Conservation (phyloP, 208 protist genomes). For the Phytomonas francai region DNA sequence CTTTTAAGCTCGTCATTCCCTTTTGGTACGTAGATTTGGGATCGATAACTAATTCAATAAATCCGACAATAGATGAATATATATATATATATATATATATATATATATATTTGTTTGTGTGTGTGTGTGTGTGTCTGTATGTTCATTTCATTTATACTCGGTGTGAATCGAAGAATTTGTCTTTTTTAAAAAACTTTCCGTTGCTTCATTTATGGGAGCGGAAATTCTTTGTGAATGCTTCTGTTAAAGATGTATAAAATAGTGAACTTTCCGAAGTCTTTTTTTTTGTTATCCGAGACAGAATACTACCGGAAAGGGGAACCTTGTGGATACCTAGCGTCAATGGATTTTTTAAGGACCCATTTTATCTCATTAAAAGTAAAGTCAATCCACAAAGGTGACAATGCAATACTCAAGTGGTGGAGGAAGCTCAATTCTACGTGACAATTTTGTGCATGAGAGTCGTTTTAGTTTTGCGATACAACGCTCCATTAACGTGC, state of each 20-base stretch:
- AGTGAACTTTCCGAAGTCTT: too few species aligned
- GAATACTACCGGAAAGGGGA: too few species aligned
- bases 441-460: not conserved
- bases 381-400: not conserved
- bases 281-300: too few species aligned
- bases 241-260: not conserved
- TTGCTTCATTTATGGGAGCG: not conserved
- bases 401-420: not conserved
- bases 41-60: not conserved
- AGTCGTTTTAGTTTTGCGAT: not conserved
- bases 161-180: not conserved
- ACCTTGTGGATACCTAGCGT: too few species aligned
- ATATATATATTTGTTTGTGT: slow-evolving; percentile 5
- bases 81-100: slow-evolving; percentile 1
- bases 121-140: slow-evolving; percentile 3
- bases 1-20: not conserved
- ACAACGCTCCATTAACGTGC: not conserved
- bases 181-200: not conserved
- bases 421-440: not conserved
- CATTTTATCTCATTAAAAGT: not conserved
- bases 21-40: not conserved
- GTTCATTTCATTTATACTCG: not conserved
- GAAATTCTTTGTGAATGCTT: not conserved
- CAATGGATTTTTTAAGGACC: not conserved
- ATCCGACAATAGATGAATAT: not conserved